Conservation (phyloP, 345 rosid species). For the Euphorbia lathyris region DNA sequence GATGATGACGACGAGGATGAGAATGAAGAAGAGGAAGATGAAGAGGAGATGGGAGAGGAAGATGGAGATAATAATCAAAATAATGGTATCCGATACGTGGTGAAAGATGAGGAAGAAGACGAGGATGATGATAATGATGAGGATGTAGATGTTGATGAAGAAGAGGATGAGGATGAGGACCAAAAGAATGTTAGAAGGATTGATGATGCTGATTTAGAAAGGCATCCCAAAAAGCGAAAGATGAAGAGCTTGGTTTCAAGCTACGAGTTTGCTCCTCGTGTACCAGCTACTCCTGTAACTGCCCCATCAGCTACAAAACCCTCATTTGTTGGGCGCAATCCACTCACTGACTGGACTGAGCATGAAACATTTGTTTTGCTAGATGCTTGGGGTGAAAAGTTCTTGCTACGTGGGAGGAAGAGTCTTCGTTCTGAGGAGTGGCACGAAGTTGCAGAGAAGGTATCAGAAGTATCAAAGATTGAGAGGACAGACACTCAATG, state of each 20-base stretch:
- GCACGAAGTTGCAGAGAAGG: slow-evolving; percentile 96
- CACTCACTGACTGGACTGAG: slow-evolving; percentile 83
- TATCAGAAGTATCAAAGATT: slow-evolving; percentile 63
- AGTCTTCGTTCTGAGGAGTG: slow-evolving; percentile 92
- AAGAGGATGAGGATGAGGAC: slow-evolving; percentile 36
- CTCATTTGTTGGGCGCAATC: slow-evolving; percentile 57
- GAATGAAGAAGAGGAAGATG: slow-evolving; percentile 32
- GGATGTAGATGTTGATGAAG: slow-evolving; percentile 37
- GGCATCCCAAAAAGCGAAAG: slow-evolving; percentile 73
- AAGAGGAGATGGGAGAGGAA: slow-evolving; percentile 34
- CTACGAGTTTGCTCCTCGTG: slow-evolving; percentile 84
- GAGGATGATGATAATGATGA: slow-evolving; percentile 26
- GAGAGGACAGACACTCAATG: slow-evolving; percentile 86
- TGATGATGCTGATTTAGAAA: slow-evolving; percentile 38
- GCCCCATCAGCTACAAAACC: slow-evolving; percentile 33
- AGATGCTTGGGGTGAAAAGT: slow-evolving; percentile 91
- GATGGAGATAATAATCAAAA: slow-evolving; percentile 39
- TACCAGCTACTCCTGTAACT: slow-evolving; percentile 35
- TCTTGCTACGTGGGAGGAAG: slow-evolving; percentile 79
- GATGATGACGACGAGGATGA: slow-evolving; percentile 43
- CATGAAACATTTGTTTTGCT: slow-evolving; percentile 75
- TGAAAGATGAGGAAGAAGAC: slow-evolving; percentile 34
- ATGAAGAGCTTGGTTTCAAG: slow-evolving; percentile 62
- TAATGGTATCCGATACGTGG: slow-evolving; percentile 36
- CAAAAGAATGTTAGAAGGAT: slow-evolving; percentile 27